A percentile compares a stretch with the other conserved stretches of the same genome.
Conservation (phyloP, 108 stramenopile genomes). For the Skeletonema tropicum region DNA sequence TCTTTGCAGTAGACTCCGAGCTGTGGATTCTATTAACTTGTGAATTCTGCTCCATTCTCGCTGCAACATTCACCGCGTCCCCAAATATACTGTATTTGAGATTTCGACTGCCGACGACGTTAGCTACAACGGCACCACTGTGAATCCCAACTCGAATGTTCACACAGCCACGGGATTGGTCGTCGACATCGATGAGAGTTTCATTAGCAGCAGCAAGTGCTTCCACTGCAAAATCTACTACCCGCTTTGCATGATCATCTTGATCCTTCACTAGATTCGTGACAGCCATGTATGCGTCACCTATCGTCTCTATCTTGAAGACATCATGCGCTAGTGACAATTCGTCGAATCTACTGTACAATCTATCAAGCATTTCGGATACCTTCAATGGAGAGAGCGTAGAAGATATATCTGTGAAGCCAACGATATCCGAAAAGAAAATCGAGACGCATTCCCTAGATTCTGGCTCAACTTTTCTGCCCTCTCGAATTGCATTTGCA, state of each 20-base stretch:
- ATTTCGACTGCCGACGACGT: constrained; percentile 73
- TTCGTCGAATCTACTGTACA: constrained; percentile 70
- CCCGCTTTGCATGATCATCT: constrained; percentile 74
- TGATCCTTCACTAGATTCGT: constrained; percentile 70
- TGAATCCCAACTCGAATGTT: constrained; percentile 78
- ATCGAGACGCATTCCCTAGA: constrained; percentile 14
- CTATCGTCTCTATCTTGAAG: constrained; percentile 84
- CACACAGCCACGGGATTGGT: constrained; percentile 59
- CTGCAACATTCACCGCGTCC: constrained; percentile 76
- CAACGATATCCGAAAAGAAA: constrained; percentile 72
- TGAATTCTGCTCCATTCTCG: constrained; percentile 67
- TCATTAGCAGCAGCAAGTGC: constrained; percentile 60
- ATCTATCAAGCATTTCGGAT: constrained; percentile 67
- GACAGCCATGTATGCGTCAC: constrained; percentile 76
- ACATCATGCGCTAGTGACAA: constrained; percentile 68
- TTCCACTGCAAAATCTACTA: constrained; percentile 74
- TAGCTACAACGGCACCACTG: constrained; percentile 73
- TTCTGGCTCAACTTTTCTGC: constrained; percentile 55
- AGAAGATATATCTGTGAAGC: constrained; percentile 66
- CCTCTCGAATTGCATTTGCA: constrained; percentile 55
- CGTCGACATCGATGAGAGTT: constrained; percentile 55
- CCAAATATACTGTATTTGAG: constrained; percentile 80
- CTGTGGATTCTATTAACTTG: constrained; percentile 57
- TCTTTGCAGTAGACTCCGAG: constrained; percentile 50
- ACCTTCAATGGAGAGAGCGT: constrained; percentile 59